Percentiles rank a stretch among this genome's conserved stretches.
Evolutionary conservation across 1,284 basidiomycete genomes (phyloP).

Genomic region (Irpex sp.): DNA sequence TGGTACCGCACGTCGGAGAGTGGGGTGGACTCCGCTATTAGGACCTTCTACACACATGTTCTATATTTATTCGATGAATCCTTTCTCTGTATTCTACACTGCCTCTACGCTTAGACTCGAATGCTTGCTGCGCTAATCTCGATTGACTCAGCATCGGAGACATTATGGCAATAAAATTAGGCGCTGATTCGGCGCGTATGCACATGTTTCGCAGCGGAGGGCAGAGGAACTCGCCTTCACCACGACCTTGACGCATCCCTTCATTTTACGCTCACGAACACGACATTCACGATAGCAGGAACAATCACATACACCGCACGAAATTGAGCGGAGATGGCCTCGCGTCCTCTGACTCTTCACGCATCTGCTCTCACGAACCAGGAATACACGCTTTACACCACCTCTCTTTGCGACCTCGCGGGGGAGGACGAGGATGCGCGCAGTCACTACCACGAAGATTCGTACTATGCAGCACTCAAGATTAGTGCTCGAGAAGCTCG

Average conservation of each 20-base stretch:
- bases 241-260: neutral
- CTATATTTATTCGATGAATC: neutral
- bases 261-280: neutral
- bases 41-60: neutral
- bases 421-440: slow-evolving; percentile 30
- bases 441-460: slow-evolving; percentile 33
- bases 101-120: neutral
- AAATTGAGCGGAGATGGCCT: slow-evolving; percentile 13
- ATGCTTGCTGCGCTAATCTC: neutral
- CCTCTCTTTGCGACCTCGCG: slow-evolving; percentile 54
- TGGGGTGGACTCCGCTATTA: neutral
- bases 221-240: neutral
- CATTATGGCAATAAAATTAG: neutral
- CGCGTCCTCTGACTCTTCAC: slow-evolving; percentile 62
- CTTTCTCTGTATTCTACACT: neutral
- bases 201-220: neutral
- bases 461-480: slow-evolving; percentile 44
- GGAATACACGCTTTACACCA: slow-evolving; percentile 64
- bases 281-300: neutral
- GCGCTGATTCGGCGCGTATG: neutral
- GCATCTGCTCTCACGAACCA: slow-evolving; percentile 68
- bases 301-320: neutral
- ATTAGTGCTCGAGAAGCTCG: slow-evolving; percentile 63
- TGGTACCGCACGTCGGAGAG: neutral
- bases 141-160: neutral